These are phyloP conservation scores for Yamadazyma sp. DNA, from an alignment of 1,139 yeast species.

Conservation along the genomic window DNA sequence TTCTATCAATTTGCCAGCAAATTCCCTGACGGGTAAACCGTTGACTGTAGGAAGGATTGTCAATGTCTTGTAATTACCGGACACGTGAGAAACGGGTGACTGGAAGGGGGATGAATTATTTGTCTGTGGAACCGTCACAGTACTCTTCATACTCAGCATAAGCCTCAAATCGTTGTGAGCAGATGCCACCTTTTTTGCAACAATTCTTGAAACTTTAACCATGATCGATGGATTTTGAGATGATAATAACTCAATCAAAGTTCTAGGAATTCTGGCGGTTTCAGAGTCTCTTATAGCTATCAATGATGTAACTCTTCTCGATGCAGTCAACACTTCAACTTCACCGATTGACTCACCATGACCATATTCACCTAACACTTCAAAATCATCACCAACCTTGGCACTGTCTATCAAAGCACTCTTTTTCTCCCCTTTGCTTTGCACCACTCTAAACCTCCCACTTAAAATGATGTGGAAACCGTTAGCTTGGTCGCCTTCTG, in stretches of 20 bases:
- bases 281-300: slow-evolving; percentile 94
- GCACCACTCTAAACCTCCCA: slow-evolving; percentile 78
- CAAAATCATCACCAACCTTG: slow-evolving; percentile 26
- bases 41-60: slow-evolving; percentile 77
- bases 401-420: slow-evolving; percentile 21
- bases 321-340: slow-evolving; percentile 87
- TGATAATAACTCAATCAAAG: slow-evolving; percentile 81
- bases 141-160: slow-evolving; percentile 13
- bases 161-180: slow-evolving; percentile 17
- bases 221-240: slow-evolving; percentile 85
- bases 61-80: slow-evolving; percentile 69
- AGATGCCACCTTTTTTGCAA: slow-evolving; percentile 64
- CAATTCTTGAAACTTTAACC: slow-evolving; percentile 85
- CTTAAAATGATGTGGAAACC: slow-evolving; percentile 89
- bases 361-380: slow-evolving; percentile 75
- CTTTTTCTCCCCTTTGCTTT: slow-evolving; percentile 13
- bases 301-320: slow-evolving; percentile 67
- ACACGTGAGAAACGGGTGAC: slow-evolving; percentile 26
- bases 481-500: slow-evolving; percentile 86
- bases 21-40: slow-evolving; percentile 82
- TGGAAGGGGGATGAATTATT: slow-evolving; percentile 14
- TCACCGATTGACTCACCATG: slow-evolving; percentile 96
- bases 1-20: slow-evolving; percentile 69
- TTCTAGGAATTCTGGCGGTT: slow-evolving; percentile 87
- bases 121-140: slow-evolving; percentile 18